These are phyloP conservation scores for Apiospora koreana DNA, from an alignment of 2,329 filamentous ascomycete genomes.

Conservation along the genomic window DNA sequence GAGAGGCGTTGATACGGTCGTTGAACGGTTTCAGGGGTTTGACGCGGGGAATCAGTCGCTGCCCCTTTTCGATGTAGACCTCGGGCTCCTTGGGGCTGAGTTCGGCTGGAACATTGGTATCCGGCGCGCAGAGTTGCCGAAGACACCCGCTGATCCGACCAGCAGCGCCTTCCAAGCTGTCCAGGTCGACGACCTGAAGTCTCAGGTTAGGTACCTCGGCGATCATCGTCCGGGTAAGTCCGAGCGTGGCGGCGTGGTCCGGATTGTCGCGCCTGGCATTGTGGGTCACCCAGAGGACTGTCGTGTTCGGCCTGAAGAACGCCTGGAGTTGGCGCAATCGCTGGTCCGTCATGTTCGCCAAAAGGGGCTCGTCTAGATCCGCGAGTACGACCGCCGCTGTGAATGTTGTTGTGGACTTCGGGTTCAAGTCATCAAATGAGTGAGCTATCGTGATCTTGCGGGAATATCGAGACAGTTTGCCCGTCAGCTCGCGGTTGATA, in stretches of 20 bases:
- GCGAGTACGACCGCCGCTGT: constrained; percentile 36
- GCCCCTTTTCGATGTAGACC: constrained; percentile 37
- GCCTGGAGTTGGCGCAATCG: constrained; percentile 28
- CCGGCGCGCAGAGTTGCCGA: constrained; percentile 14
- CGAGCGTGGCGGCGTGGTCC: constrained; percentile 29
- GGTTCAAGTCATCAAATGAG: background rate
- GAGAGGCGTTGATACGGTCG: constrained; percentile 38
- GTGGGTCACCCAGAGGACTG: constrained; percentile 29
- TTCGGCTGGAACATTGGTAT: background rate
- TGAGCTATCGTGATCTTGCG: background rate
- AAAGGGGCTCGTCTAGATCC: constrained; percentile 37
- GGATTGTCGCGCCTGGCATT: constrained; percentile 24
- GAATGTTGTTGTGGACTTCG: constrained; percentile 16
- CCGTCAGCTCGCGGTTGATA: background rate
- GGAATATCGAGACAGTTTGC: background rate
- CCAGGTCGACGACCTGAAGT: constrained; percentile 31
- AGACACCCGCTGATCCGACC: constrained; percentile 23
- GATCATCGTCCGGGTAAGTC: constrained; percentile 31
- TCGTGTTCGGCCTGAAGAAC: constrained; percentile 25
- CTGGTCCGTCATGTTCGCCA: constrained; percentile 35
- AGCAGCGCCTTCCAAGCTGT: constrained; percentile 14
- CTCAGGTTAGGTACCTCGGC: constrained; percentile 30
- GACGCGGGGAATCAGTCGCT: constrained; percentile 38
- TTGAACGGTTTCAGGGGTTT: constrained; percentile 40
- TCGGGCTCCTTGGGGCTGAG: constrained; percentile 39